Base-by-base conservation (phyloP, 2,329 filamentous ascomycete genomes). In the Pseudogymnoascus sp. region DNA sequence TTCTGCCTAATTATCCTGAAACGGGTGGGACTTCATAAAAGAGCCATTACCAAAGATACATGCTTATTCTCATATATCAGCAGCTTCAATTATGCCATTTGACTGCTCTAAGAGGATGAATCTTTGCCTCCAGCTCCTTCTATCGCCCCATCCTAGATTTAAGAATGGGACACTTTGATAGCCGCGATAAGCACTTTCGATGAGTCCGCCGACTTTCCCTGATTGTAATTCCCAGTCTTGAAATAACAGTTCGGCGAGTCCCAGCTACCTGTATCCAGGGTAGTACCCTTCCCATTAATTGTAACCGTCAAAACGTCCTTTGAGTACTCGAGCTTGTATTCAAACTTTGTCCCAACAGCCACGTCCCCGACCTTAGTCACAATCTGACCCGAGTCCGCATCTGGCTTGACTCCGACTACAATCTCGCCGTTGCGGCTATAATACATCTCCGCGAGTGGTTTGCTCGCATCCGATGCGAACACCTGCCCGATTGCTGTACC, bases 371-470 rank as follows among this genome's bases (percentile, higher is more conserved):
- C 63, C 24, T 63, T 57, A 5, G 64, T 70, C 60, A 68, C 64
- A 57, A 68, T 66, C 60, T 67, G 66, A 35, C 68, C 68, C 26
- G 62, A 64, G 26, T 65, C 60, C 1, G 64, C 67, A 21, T 69
- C 68, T 60, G 70, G 69, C 29, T 67, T 65, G 10, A 73, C 69
- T 1, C 69, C 69, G 13, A 71, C 67, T 1, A 62, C 65, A 50
- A 72, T 41, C 2, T 62, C 63, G 11, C 70, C 70, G 10, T 58
- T 62, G 8, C 65, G 62, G 36, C 67, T 69, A 62, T 68, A 69
- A 63, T 69, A 73, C 8, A 72, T 63, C 62, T 73, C 71, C 7
- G 62, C 66, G 17, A 72, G 61, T 4, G 71, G 70, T 44, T 72
- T 72, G 61, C 62, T 67, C 9, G 65, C 68, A 5, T 67, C 54